Percentiles rank a stretch among this genome's conserved stretches.
These are phyloP conservation scores for Colletotrichum lentis DNA, from an alignment of 2,329 filamentous ascomycete species.

Conservation along the genomic window DNA sequence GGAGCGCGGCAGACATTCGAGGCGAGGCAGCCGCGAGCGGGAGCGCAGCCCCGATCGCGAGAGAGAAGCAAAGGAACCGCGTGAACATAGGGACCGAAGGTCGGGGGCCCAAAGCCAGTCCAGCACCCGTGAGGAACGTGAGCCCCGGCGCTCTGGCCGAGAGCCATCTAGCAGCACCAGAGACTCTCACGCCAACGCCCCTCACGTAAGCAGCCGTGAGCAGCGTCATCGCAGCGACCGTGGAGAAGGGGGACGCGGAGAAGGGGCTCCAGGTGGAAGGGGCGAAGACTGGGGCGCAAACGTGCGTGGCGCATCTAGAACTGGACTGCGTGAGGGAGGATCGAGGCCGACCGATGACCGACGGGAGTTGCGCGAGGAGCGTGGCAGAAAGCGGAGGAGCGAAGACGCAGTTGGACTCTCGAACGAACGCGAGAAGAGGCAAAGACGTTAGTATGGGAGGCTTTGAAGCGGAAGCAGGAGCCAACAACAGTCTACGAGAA, in stretches of 20 bases:
- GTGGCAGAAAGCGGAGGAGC: slow-evolving; percentile 55
- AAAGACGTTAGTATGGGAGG: slow-evolving; percentile 54
- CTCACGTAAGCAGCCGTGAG: slow-evolving; percentile 42
- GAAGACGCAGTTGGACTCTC: slow-evolving; percentile 56
- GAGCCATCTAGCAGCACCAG: slow-evolving; percentile 31
- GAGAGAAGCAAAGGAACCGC: slow-evolving; percentile 55
- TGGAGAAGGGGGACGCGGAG: slow-evolving; percentile 32
- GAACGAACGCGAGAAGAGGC: slow-evolving; percentile 63
- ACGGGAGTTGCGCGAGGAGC: slow-evolving; percentile 50
- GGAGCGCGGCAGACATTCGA: slow-evolving; percentile 50
- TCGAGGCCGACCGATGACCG: slow-evolving; percentile 44
- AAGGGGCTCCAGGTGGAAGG: slow-evolving; percentile 43
- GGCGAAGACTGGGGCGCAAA: slow-evolving; percentile 38
- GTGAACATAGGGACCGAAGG: slow-evolving; percentile 56
- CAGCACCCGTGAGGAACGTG: slow-evolving; percentile 42
- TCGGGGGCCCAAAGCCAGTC: slow-evolving; percentile 43
- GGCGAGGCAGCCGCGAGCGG: slow-evolving; percentile 53
- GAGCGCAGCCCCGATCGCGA: slow-evolving; percentile 59
- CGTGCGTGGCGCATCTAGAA: slow-evolving; percentile 39
- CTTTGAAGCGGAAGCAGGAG: neutral
- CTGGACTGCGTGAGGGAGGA: slow-evolving; percentile 46
- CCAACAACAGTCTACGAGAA: neutral
- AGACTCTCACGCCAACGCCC: slow-evolving; percentile 22
- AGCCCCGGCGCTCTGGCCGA: slow-evolving; percentile 41
- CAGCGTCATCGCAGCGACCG: slow-evolving; percentile 47